Percentiles rank a stretch among this genome's conserved stretches.
phyloP scores from a whole-genome alignment of 2,329 filamentous ascomycete species.

The Diaporthe sp. region DNA sequence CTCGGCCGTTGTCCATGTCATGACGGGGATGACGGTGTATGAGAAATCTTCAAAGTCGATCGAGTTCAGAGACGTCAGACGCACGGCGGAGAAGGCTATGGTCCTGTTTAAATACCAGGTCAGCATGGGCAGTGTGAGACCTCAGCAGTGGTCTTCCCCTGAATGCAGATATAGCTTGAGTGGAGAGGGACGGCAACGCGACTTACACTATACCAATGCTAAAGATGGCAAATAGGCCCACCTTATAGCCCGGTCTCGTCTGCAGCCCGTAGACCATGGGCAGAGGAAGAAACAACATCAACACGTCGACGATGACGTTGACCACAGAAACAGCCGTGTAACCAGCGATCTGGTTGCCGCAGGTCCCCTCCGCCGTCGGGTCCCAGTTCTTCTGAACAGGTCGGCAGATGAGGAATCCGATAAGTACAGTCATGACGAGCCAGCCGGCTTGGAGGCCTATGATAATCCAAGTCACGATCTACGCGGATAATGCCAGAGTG shows the following conservation, averaged over 20 bases:
- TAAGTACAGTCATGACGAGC: constrained; percentile 37
- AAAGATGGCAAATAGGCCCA: constrained; percentile 49
- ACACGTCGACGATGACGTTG: constrained; percentile 55
- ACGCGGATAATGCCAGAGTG: neutral
- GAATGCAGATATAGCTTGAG: neutral
- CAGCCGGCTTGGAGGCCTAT: constrained; percentile 35
- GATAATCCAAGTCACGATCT: constrained; percentile 35
- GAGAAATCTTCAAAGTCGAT: constrained; percentile 46
- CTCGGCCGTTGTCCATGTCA: constrained; percentile 47
- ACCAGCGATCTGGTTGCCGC: constrained; percentile 53
- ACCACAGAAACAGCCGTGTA: constrained; percentile 56
- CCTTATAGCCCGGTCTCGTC: constrained; percentile 48
- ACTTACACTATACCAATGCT: constrained; percentile 48
- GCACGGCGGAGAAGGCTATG: constrained; percentile 52
- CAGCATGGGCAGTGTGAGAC: neutral
- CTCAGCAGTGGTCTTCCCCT: too few species aligned
- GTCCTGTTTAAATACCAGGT: neutral
- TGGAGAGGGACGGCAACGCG: neutral
- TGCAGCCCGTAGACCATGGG: constrained; percentile 53
- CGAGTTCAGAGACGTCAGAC: constrained; percentile 42
- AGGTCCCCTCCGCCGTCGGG: constrained; percentile 48
- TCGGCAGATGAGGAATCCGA: constrained; percentile 46
- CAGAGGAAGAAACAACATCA: constrained; percentile 55
- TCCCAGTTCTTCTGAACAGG: constrained; percentile 46
- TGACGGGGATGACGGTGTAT: constrained; percentile 43